Percentiles rank a stretch among this genome's conserved stretches.
Evolutionary conservation across 805 yeast species (phyloP).

Genomic region (Saccharomycopsis synnaedendra): DNA sequence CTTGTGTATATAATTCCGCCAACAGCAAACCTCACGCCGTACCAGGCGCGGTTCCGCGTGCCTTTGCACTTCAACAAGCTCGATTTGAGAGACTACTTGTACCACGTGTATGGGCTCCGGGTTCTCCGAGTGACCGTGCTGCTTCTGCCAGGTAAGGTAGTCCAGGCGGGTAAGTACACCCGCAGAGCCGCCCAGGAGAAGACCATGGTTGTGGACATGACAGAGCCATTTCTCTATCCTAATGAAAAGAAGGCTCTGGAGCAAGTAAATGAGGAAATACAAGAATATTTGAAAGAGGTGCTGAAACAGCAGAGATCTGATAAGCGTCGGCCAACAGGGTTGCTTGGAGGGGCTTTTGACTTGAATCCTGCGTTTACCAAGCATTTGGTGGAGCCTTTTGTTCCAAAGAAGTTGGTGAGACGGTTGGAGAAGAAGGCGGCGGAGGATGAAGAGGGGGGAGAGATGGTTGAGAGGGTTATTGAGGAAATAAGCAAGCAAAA

Average conservation of each 20-base stretch:
- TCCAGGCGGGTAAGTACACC: constrained; percentile 9
- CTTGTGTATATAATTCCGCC: constrained; percentile 74
- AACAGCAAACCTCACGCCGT: constrained; percentile 93
- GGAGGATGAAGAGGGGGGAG: neutral
- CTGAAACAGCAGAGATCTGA: constrained; percentile 53
- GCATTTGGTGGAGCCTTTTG: constrained; percentile 53
- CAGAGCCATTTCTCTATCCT: constrained; percentile 95
- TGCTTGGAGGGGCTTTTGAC: constrained; percentile 61
- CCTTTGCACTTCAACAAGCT: constrained; percentile 89
- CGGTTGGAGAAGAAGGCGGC: constrained; percentile 34
- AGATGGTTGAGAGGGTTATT: neutral
- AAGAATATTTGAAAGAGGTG: constrained; percentile 36
- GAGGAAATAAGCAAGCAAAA: no score
- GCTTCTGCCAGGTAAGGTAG: constrained; percentile 60
- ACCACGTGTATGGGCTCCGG: constrained; percentile 80
- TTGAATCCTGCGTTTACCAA: constrained; percentile 21
- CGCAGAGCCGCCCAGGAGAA: constrained; percentile 74
- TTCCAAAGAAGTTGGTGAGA: constrained; percentile 38
- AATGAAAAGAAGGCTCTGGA: constrained; percentile 30
- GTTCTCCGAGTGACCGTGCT: constrained; percentile 85
- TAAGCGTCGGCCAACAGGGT: constrained; percentile 49
- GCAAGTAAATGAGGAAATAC: constrained; percentile 1
- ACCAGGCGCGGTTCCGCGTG: constrained; percentile 91
- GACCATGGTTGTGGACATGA: constrained; percentile 95
- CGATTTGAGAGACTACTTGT: constrained; percentile 89